Percentiles rank a stretch among this genome's conserved stretches.
Evolutionary conservation across 768 basidiomycete species (phyloP).

Genomic region (Harrya chromipes): DNA sequence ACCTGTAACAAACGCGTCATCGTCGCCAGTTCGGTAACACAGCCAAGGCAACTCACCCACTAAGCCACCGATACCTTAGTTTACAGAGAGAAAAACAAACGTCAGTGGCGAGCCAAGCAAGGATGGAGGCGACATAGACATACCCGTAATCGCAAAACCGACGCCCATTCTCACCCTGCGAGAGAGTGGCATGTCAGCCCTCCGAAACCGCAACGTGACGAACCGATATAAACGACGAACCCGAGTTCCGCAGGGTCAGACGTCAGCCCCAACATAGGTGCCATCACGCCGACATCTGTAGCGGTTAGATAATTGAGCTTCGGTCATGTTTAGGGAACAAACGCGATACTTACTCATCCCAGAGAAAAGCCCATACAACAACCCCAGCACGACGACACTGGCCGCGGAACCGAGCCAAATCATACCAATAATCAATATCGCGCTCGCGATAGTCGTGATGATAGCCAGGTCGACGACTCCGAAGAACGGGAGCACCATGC

Average conservation of each 20-base stretch:
- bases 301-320: background rate
- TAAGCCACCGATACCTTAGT: conserved; percentile 24
- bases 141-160: conserved; percentile 43
- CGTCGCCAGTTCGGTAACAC: background rate
- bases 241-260: conserved; percentile 51
- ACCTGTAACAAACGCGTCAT: conserved; percentile 34
- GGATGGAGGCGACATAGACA: conserved; percentile 2
- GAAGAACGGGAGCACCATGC: conserved; percentile 35
- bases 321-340: background rate
- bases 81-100: background rate
- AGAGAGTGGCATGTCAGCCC: background rate
- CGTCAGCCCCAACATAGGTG: conserved; percentile 47
- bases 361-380: conserved; percentile 48
- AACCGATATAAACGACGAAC: conserved; percentile 13
- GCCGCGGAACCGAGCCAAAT: conserved; percentile 38
- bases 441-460: conserved; percentile 31
- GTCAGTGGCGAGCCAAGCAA: background rate
- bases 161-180: conserved; percentile 42
- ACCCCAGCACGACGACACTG: conserved; percentile 40
- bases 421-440: conserved; percentile 43
- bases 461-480: conserved; percentile 46
- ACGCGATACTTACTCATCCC: conserved; percentile 37
- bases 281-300: conserved; percentile 37
- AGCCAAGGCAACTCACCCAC: conserved; percentile 9
- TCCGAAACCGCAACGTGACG: conserved; percentile 4